Conservation (phyloP, 345 rosid genomes). For the Corymbia maculata region DNA sequence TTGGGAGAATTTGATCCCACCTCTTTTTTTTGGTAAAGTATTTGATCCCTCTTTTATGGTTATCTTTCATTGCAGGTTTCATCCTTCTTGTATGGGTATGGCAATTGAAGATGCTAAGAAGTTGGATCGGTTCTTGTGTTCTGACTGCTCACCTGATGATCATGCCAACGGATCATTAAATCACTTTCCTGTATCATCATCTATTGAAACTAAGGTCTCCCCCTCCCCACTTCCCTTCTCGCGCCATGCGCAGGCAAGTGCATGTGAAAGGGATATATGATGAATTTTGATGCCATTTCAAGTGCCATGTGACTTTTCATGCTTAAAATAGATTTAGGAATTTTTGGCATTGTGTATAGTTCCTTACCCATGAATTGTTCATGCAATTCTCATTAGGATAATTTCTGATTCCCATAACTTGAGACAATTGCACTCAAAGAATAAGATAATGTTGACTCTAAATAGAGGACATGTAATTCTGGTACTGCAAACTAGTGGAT, state of each 20-base stretch:
- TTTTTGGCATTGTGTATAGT: background rate
- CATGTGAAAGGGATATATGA: background rate
- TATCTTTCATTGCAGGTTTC: slow-evolving; percentile 39
- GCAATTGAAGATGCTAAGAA: slow-evolving; percentile 70
- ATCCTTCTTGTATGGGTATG: slow-evolving; percentile 85
- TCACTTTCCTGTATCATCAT: slow-evolving; percentile 42
- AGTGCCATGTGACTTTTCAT: background rate
- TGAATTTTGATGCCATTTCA: background rate
- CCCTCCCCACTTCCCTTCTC: background rate
- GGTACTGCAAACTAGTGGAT: background rate
- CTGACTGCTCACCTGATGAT: slow-evolving; percentile 53
- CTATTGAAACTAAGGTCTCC: slow-evolving; percentile 37
- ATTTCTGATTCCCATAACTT: background rate
- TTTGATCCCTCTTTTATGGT: background rate
- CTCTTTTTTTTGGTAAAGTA: background rate
- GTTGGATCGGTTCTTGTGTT: slow-evolving; percentile 61
- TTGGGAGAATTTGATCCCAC: background rate
- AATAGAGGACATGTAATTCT: background rate
- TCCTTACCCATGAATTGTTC: background rate
- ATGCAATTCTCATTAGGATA: background rate
- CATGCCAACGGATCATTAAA: slow-evolving; percentile 48
- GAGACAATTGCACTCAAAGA: background rate
- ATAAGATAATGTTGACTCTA: background rate
- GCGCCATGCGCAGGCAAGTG: background rate
- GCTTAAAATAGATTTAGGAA: background rate